Evolutionary conservation across 441 rosid species (phyloP), one percentile per base, ranked within the genome.

Genomic region (Erodium texanum): DNA sequence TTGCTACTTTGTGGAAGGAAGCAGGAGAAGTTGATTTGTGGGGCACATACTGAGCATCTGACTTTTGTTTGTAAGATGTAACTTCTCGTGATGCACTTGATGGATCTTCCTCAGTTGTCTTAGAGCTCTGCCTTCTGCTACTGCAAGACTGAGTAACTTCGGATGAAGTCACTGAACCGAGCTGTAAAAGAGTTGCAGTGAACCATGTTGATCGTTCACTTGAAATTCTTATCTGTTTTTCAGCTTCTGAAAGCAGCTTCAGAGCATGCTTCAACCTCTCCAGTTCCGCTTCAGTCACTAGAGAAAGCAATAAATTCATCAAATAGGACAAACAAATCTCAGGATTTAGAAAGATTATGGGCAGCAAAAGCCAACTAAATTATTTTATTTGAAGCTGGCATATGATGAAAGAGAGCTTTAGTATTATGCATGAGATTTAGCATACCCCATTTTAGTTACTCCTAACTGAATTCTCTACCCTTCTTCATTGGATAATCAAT

Each of bases 201-300:
- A 95, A 92, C 99, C 99, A 95, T 24, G 96, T 95, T 52, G 96
- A 90, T 66, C 96, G 95, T 77, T 95, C 99, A 75, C 81, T 95
- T 54, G 97, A 86, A 72, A 87, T 85, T 69, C 96, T 75, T 43
- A 95, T 78, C 77, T 90, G 99, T 77, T 90, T 95, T 87, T 92
- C 97, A 16, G 99, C 92, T 73, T 90, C 97, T 0, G 98, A 92
- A 65, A 95, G 98, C 79, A 95, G 96, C 87, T 86, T 92, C 77
- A 95, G 76, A 62, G 99, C 96, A 83, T 84, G 89, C 82, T 92
- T 95, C 71, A 95, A 74, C 68, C 90, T 88, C 82, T 85, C 97
- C 77, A 87, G 68, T 73, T 94, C 98, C 10, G 84, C 84, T 71
- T 92, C 99, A 66, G 80, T 82, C 84, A 92, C 99, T 94, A 73